Evolutionary conservation across 2,329 filamentous ascomycete genomes (phyloP).

Genomic region (Westerdykella sp.): DNA sequence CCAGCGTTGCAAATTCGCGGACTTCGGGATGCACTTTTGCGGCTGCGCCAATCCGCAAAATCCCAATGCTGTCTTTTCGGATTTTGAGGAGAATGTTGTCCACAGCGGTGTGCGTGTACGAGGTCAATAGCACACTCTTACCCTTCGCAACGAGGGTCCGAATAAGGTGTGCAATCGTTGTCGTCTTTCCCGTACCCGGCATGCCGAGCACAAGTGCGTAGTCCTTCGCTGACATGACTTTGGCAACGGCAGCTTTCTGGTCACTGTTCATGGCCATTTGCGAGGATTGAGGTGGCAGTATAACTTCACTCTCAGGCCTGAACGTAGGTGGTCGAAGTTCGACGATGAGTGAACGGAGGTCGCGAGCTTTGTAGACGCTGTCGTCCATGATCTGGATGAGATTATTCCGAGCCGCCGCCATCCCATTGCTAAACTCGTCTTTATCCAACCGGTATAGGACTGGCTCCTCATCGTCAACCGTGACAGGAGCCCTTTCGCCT

Average conservation of each 20-base stretch:
- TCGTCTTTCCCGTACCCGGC: conserved; percentile 97
- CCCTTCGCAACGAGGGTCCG: conserved; percentile 79
- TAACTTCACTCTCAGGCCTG: conserved; percentile 60
- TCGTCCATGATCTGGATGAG: conserved; percentile 87
- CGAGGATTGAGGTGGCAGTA: conserved; percentile 48
- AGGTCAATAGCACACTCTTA: conserved; percentile 88
- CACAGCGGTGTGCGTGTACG: conserved; percentile 94
- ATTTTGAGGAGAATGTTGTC: conserved; percentile 97
- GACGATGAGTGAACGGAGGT: conserved; percentile 74
- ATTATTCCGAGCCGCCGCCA: conserved; percentile 92
- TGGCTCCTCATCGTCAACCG: conserved; percentile 46
- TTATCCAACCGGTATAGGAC: conserved; percentile 84
- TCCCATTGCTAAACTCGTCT: conserved; percentile 96
- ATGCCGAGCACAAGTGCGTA: conserved; percentile 97
- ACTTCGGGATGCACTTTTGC: conserved; percentile 87
- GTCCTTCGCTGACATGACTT: conserved; percentile 91
- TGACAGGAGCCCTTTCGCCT: conserved; percentile 25
- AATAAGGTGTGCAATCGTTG: conserved; percentile 96
- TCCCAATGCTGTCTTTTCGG: conserved; percentile 66
- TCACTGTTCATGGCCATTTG: conserved; percentile 74
- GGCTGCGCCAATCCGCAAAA: conserved; percentile 76
- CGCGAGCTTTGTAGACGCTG: conserved; percentile 60
- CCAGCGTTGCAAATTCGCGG: conserved; percentile 74
- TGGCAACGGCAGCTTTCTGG: conserved; percentile 78
- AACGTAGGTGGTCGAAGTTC: conserved; percentile 70